A percentile compares a stretch with the other conserved stretches of the same genome.
Evolutionary conservation across 345 rosid species (phyloP).

Genomic region (Eutrema heterophyllum): DNA sequence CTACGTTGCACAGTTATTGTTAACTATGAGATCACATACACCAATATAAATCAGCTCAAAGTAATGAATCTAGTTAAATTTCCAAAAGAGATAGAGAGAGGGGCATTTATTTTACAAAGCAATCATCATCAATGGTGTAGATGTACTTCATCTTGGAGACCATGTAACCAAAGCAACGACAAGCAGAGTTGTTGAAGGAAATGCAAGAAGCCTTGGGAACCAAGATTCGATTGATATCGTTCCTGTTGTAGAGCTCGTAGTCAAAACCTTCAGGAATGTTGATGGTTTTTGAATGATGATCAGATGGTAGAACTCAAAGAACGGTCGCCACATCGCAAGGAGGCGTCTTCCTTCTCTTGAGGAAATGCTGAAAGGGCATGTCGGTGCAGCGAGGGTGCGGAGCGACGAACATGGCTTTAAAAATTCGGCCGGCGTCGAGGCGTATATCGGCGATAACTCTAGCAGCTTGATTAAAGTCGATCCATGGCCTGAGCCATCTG

Average conservation of each 20-base stretch:
- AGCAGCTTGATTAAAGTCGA: too few relatives aligned
- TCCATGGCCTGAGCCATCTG: too few relatives aligned
- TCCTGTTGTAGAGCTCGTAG: conserved; percentile 28
- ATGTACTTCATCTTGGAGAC: conserved; percentile 56
- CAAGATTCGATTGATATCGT: conserved; percentile 29
- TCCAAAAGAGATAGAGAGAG: neutral
- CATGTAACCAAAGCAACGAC: conserved; percentile 62
- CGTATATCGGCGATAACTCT: too few relatives aligned
- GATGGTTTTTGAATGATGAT: too few relatives aligned
- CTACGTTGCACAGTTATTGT: conserved; percentile 24
- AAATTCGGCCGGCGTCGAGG: too few relatives aligned
- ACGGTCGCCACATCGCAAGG: too few relatives aligned
- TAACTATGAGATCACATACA: neutral
- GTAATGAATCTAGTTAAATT: too few relatives aligned
- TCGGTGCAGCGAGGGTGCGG: too few relatives aligned
- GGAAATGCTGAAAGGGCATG: too few relatives aligned
- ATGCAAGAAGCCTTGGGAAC: conserved; percentile 31
- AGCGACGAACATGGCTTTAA: too few relatives aligned
- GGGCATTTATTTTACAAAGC: conserved; percentile 40
- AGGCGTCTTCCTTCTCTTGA: too few relatives aligned
- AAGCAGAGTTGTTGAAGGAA: conserved; percentile 34
- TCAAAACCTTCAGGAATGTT: conserved; percentile 25
- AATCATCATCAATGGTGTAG: conserved; percentile 62
- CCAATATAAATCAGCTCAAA: neutral
- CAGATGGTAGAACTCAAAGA: too few relatives aligned